A percentile compares a stretch with the other conserved stretches of the same genome.
phyloP scores from a whole-genome alignment of 2,329 filamentous ascomycete species.

The Diaporthe sp. region DNA sequence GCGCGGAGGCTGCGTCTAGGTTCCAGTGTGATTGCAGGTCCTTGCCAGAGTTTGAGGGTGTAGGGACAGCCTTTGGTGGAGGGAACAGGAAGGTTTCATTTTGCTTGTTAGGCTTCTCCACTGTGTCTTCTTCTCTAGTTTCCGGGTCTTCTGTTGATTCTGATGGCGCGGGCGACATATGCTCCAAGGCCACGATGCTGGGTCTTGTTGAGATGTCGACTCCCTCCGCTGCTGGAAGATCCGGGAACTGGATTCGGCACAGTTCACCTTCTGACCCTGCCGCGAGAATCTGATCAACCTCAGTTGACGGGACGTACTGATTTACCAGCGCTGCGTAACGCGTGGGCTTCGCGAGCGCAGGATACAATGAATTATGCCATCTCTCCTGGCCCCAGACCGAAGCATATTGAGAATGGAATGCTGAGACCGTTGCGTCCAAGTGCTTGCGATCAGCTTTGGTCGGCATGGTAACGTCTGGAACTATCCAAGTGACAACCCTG shows the following conservation, averaged over 20 bases:
- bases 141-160: background rate
- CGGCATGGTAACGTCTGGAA: background rate
- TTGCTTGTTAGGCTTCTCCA: conserved; percentile 18
- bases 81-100: conserved; percentile 43
- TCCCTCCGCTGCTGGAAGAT: background rate
- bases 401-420: conserved; percentile 45
- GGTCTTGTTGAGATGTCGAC: background rate
- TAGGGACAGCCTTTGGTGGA: conserved; percentile 41
- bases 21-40: conserved; percentile 48
- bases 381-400: conserved; percentile 44
- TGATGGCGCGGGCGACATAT: background rate
- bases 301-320: conserved; percentile 39
- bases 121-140: background rate
- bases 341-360: conserved; percentile 44
- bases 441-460: conserved; percentile 38
- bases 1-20: conserved; percentile 47
- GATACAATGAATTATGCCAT: conserved; percentile 45
- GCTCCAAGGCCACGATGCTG: conserved; percentile 15
- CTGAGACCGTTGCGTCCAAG: conserved; percentile 33
- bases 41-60: conserved; percentile 26
- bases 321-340: conserved; percentile 48
- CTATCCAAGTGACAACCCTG: background rate
- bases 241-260: conserved; percentile 40
- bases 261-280: conserved; percentile 39
- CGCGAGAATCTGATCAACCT: conserved; percentile 39